A percentile compares a stretch with the other conserved stretches of the same genome.
Evolutionary conservation across 495 filamentous ascomycete genomes (phyloP).

Genomic region (Penicillium goetzii): DNA sequence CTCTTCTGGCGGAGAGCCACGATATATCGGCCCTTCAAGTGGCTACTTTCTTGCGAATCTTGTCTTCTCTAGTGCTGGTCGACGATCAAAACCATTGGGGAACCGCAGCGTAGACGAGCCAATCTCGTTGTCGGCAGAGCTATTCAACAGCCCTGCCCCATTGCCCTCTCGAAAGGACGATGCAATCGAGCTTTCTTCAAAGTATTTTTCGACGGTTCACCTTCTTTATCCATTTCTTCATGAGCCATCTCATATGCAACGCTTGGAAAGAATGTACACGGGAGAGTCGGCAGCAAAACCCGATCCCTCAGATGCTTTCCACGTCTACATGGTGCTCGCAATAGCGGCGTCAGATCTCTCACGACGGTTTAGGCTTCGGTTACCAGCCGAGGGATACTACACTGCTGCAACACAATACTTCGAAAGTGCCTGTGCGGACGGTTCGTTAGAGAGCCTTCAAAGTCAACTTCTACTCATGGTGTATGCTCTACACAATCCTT

Average conservation of each 20-base stretch:
- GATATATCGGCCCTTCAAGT: conserved; percentile 48
- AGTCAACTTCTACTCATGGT: conserved; percentile 50
- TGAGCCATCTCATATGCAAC: conserved; percentile 41
- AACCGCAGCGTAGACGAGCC: conserved; percentile 11
- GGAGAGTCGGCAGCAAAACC: conserved; percentile 10
- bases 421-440: conserved; percentile 41
- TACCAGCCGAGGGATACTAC: conserved; percentile 50
- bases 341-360: conserved; percentile 49
- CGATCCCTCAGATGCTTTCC: conserved; percentile 36
- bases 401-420: conserved; percentile 48
- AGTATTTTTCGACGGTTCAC: conserved; percentile 48
- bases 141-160: conserved; percentile 41
- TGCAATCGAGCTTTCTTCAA: conserved; percentile 41
- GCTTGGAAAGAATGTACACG: conserved; percentile 38
- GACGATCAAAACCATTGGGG: conserved; percentile 23
- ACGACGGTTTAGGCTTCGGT: conserved; percentile 40
- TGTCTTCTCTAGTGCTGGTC: conserved; percentile 43
- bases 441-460: conserved; percentile 45
- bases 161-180: conserved; percentile 42
- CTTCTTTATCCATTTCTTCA: conserved; percentile 50
- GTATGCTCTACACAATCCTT: conserved; percentile 51
- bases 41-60: conserved; percentile 49
- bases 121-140: conserved; percentile 31
- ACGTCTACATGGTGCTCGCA: conserved; percentile 52
- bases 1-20: conserved; percentile 38